These are phyloP conservation scores for Hevea brasiliensis DNA, from an alignment of 345 rosid genomes.

Conservation along the genomic window DNA sequence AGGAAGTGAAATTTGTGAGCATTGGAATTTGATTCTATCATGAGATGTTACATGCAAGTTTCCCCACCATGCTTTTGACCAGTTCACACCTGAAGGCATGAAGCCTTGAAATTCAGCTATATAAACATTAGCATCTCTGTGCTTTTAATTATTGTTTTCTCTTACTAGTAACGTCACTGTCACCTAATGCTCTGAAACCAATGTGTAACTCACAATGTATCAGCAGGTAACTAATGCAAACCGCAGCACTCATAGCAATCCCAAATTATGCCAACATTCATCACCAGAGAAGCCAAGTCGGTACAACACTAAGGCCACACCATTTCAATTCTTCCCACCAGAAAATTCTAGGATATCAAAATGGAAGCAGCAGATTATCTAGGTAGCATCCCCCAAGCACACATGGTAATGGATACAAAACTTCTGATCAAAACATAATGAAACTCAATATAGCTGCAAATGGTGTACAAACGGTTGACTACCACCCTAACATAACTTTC, in stretches of 20 bases:
- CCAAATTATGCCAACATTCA: slow-evolving; percentile 5
- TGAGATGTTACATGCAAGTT: slow-evolving; percentile 7
- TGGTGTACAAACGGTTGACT: not conserved
- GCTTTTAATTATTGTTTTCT: slow-evolving; percentile 11
- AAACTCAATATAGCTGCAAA: slow-evolving; percentile 3
- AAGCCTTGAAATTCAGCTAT: slow-evolving; percentile 1
- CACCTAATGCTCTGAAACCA: slow-evolving; percentile 15
- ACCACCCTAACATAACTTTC: not conserved
- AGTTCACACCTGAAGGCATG: slow-evolving; percentile 20
- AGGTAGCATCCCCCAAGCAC: slow-evolving; percentile 11
- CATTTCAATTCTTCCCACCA: slow-evolving; percentile 8
- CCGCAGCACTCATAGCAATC: not conserved
- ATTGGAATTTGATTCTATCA: slow-evolving; percentile 18
- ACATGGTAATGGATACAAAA: not conserved
- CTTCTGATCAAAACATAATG: not conserved
- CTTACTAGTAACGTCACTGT: slow-evolving; percentile 15
- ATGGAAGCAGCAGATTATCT: slow-evolving; percentile 8
- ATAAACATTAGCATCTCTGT: slow-evolving; percentile 8
- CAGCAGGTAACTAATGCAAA: slow-evolving; percentile 8
- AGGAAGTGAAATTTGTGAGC: slow-evolving; percentile 13
- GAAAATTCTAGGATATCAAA: not conserved
- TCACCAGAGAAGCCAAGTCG: slow-evolving; percentile 11
- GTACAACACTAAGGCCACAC: slow-evolving; percentile 2
- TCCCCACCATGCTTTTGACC: slow-evolving; percentile 19
- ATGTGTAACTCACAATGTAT: not conserved